Evolutionary conservation across 1,139 yeast species (phyloP).

Genomic region (Pichia sp.): DNA sequence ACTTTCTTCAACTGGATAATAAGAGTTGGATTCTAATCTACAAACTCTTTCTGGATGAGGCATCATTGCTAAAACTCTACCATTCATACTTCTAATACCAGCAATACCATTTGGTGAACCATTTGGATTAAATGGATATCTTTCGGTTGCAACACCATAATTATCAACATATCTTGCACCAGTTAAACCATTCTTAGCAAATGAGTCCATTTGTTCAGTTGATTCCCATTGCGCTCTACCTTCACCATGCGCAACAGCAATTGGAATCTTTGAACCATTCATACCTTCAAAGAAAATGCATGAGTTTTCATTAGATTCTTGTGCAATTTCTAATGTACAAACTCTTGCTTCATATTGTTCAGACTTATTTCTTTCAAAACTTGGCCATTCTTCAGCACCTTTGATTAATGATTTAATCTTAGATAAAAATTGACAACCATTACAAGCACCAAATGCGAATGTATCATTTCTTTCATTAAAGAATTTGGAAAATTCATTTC

Average conservation of each 20-base stretch:
- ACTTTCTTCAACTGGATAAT: slow-evolving; percentile 72
- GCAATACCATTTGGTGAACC: slow-evolving; percentile 94
- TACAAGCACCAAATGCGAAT: slow-evolving; percentile 98
- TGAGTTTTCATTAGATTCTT: slow-evolving; percentile 41
- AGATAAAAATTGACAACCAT: slow-evolving; percentile 95
- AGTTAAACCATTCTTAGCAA: slow-evolving; percentile 46
- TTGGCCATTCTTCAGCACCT: slow-evolving; percentile 95
- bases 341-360: slow-evolving; percentile 98
- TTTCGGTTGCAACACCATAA: slow-evolving; percentile 75
- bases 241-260: slow-evolving; percentile 98
- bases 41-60: slow-evolving; percentile 98
- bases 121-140: slow-evolving; percentile 92
- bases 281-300: slow-evolving; percentile 80
- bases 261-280: slow-evolving; percentile 89
- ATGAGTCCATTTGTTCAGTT: slow-evolving; percentile 37
- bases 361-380: slow-evolving; percentile 82
- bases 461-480: slow-evolving; percentile 86
- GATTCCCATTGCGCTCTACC: slow-evolving; percentile 76
- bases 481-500: slow-evolving; percentile 69
- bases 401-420: slow-evolving; percentile 85
- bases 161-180: slow-evolving; percentile 83
- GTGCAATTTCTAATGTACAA: slow-evolving; percentile 74
- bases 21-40: slow-evolving; percentile 82
- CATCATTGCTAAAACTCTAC: slow-evolving; percentile 97
- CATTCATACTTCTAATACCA: slow-evolving; percentile 84